Evolutionary conservation across 2,329 filamentous ascomycete species (phyloP).

Genomic region (Botrytis cinerea): DNA sequence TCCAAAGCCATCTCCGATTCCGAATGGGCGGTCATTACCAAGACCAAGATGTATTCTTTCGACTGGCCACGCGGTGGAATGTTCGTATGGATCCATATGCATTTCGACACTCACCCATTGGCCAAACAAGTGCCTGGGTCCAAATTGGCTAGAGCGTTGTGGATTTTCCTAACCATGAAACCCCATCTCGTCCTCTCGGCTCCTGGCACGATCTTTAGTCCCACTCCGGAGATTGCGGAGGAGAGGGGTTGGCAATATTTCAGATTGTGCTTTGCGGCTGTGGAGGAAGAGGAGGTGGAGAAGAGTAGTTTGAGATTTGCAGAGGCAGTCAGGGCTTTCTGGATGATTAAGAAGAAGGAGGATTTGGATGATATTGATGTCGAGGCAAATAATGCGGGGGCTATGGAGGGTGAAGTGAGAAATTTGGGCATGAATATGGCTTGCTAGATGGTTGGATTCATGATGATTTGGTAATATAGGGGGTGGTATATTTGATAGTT

Average conservation of each 20-base stretch:
- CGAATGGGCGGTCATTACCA: conserved; percentile 76
- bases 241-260: conserved; percentile 69
- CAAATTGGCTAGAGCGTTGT: conserved; percentile 64
- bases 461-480: neutral
- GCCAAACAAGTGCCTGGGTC: conserved; percentile 55
- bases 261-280: conserved; percentile 82
- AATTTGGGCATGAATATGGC: conserved; percentile 35
- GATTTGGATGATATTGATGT: conserved; percentile 59
- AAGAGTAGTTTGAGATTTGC: conserved; percentile 64
- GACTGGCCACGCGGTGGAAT: conserved; percentile 83
- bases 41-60: conserved; percentile 74
- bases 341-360: conserved; percentile 67
- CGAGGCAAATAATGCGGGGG: conserved; percentile 14
- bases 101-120: conserved; percentile 73
- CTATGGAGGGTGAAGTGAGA: conserved; percentile 27
- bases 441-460: conserved; percentile 29
- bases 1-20: conserved; percentile 55
- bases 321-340: conserved; percentile 72
- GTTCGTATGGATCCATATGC: conserved; percentile 82
- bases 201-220: conserved; percentile 73
- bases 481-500: neutral
- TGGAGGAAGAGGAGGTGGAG: conserved; percentile 69
- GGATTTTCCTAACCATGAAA: conserved; percentile 69
- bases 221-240: conserved; percentile 59
- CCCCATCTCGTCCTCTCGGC: conserved; percentile 70